Evolutionary conservation across 768 basidiomycete species (phyloP).

Genomic region (Erythrobasidium yunnanense): DNA sequence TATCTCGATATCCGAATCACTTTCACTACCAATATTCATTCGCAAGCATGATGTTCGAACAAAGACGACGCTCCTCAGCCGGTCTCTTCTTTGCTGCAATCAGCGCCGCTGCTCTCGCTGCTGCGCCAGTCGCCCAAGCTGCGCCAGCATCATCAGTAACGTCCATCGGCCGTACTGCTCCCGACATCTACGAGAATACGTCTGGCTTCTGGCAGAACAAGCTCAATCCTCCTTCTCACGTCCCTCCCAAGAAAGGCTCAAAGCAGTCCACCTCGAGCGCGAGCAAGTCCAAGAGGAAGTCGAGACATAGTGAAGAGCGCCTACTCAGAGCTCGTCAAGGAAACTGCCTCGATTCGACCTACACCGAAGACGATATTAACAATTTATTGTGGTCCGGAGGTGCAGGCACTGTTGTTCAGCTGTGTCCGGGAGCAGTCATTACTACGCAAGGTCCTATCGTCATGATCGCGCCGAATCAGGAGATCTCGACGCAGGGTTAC

Average conservation of each 20-base stretch:
- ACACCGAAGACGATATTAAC: constrained; percentile 32
- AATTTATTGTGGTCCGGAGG: constrained; percentile 34
- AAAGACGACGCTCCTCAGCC: constrained; percentile 16
- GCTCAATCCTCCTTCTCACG: neutral
- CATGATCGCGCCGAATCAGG: constrained; percentile 35
- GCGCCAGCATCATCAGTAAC: neutral
- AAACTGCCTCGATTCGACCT: constrained; percentile 33
- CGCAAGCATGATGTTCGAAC: neutral
- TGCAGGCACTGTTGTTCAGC: constrained; percentile 29
- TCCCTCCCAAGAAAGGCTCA: neutral
- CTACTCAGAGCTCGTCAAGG: constrained; percentile 7
- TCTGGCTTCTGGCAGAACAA: neutral
- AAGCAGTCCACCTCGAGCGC: neutral
- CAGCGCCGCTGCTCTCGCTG: too few species aligned
- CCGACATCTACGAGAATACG: neutral
- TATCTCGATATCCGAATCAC: too few species aligned
- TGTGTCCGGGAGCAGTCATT: constrained; percentile 36
- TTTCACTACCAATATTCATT: too few species aligned
- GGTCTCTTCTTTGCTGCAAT: constrained; percentile 25
- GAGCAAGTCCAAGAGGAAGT: neutral
- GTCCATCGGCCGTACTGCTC: neutral
- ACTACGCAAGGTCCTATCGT: constrained; percentile 31
- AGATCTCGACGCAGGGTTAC: constrained; percentile 36
- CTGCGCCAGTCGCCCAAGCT: neutral
- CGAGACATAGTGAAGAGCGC: neutral